phyloP scores from a whole-genome alignment of 2,329 filamentous ascomycete genomes.

The Fusarium sp. region DNA sequence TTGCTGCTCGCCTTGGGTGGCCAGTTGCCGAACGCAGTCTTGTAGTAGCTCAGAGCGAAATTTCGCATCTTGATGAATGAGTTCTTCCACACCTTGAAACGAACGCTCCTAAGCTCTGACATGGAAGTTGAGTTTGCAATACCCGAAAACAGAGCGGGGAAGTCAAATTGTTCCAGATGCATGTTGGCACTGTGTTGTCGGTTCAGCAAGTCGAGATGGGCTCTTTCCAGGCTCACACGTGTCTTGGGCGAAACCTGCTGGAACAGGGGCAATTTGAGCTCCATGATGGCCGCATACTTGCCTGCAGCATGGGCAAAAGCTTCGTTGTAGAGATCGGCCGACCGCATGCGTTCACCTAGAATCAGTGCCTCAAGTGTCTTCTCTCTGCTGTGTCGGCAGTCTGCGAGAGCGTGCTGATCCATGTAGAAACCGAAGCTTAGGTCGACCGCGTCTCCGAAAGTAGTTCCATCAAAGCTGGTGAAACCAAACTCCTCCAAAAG shows the following conservation, averaged over 20 bases:
- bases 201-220: conserved; percentile 83
- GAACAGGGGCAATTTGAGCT: conserved; percentile 78
- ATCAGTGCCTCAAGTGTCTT: conserved; percentile 92
- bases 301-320: conserved; percentile 93
- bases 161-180: conserved; percentile 90
- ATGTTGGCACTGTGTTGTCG: conserved; percentile 79
- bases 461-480: conserved; percentile 68
- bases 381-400: conserved; percentile 85
- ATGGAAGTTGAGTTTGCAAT: conserved; percentile 87
- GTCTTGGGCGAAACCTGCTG: conserved; percentile 79
- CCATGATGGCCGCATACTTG: conserved; percentile 82
- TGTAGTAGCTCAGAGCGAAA: conserved; percentile 79
- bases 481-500: conserved; percentile 72
- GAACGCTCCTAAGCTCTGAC: conserved; percentile 81
- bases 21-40: conserved; percentile 76
- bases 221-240: conserved; percentile 83
- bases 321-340: conserved; percentile 86
- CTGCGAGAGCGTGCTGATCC: conserved; percentile 81
- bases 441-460: conserved; percentile 72
- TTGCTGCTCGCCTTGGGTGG: conserved; percentile 92
- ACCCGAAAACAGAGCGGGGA: conserved; percentile 89
- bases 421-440: conserved; percentile 82
- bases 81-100: conserved; percentile 87
- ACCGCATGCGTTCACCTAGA: conserved; percentile 90
- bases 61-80: conserved; percentile 82